phyloP scores from a whole-genome alignment of 2,329 filamentous ascomycete genomes.

The Exophiala viscosa region DNA sequence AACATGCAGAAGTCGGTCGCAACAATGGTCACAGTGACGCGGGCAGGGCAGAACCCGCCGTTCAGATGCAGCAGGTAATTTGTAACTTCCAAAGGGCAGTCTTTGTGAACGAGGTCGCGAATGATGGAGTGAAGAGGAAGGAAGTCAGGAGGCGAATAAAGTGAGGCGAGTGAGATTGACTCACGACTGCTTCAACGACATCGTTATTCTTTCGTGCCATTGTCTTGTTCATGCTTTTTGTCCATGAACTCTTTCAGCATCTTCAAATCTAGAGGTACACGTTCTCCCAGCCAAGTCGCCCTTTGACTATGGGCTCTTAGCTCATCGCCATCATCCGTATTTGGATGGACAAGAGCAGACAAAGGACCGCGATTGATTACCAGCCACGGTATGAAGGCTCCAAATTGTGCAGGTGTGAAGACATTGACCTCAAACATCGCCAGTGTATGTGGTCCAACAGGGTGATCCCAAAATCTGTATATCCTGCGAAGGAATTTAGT shows the following conservation, averaged over 20 bases:
- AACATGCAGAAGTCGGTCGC: not conserved
- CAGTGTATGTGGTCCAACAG: slow-evolving; percentile 75
- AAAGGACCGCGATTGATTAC: slow-evolving; percentile 76
- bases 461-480: slow-evolving; percentile 71
- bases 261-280: slow-evolving; percentile 42
- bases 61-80: not conserved
- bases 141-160: no score
- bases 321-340: slow-evolving; percentile 59
- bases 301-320: slow-evolving; percentile 45
- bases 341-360: slow-evolving; percentile 77
- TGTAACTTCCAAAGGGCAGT: no score
- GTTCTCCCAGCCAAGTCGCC: slow-evolving; percentile 45
- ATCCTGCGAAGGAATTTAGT: slow-evolving; percentile 46
- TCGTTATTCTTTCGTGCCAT: slow-evolving; percentile 4
- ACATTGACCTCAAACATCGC: slow-evolving; percentile 93
- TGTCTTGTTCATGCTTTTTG: slow-evolving; percentile 2
- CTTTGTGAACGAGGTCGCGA: no score
- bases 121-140: no score
- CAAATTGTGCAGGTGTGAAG: slow-evolving; percentile 81
- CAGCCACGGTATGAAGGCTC: slow-evolving; percentile 82
- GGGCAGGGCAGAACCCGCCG: not conserved
- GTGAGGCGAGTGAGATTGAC: not conserved
- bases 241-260: slow-evolving; percentile 32
- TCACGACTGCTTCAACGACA: not conserved
- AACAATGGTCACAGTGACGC: not conserved